Evolutionary conservation across 345 rosid species (phyloP), one percentile per base, ranked within the genome.

Genomic region (Bruguiera gymnorhiza): DNA sequence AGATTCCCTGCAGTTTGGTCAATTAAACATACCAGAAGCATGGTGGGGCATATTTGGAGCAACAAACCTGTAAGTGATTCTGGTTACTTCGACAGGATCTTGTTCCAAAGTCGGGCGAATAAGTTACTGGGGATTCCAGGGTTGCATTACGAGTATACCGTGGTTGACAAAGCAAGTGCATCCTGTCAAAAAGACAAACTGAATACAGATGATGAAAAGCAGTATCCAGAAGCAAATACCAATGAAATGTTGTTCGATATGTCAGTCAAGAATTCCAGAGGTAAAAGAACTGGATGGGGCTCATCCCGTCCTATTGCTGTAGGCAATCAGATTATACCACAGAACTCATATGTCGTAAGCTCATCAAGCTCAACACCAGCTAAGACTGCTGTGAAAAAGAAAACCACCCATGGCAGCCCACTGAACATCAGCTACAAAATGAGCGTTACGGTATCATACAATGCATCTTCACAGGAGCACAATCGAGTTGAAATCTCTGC

Each of bases 1-100:
- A 69, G 82, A 55, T 81, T 81, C 72, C 82, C 85, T 11, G 50
- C 82, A 8, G 53, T 78, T 52, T 75, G 77, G 80, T 78, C 85
- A 46, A 72, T 78, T 8, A 64, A 70, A 58, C 54, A 63, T 34
- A 58, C 60, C 3, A 70, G 58, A 37, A 3, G 39, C 64, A 62
- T 48, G 21, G 62, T 51, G 11, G 85, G 82, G 24, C 19, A 75
- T 46, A 63, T 78, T 53, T 70, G 76, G 80, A 75, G 82, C 23
- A 64, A 20, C 58, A 70, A 70, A 62, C 1, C 60, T 48, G 54
- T 5, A 24, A 43, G 34, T 5, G 71, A 63, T 36, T 19, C 20
- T 0, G 79, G 73, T 21, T 70, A 69, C 75, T 81, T 81, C 32
- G 2, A 50, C 4, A 66, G 31, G 67, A 70, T 78, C 37, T 18